Evolutionary conservation across 257 asterid genomes (phyloP).

Genomic region (Petunia secreta): DNA sequence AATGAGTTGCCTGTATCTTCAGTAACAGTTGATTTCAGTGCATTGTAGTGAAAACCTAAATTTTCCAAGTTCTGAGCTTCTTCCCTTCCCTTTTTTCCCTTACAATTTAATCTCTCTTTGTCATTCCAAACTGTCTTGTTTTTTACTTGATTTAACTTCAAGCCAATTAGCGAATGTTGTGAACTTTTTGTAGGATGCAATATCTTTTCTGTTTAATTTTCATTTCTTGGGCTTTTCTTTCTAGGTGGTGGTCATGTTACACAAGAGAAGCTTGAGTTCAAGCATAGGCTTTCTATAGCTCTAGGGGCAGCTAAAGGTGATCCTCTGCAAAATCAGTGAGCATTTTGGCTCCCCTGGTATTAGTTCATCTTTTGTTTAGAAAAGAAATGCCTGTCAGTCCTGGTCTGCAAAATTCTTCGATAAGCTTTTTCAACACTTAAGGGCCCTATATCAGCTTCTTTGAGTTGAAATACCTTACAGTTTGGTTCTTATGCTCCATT

Average conservation of each 20-base stretch:
- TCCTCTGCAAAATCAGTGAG: slow-evolving; percentile 96
- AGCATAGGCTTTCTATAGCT: slow-evolving; percentile 94
- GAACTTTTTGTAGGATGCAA: slow-evolving; percentile 4
- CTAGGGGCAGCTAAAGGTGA: slow-evolving; percentile 99
- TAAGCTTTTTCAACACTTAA: slow-evolving; percentile 30
- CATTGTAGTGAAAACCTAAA: slow-evolving; percentile 11
- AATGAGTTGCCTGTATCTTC: not conserved
- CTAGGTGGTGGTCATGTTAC: slow-evolving; percentile 86
- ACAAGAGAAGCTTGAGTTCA: slow-evolving; percentile 90
- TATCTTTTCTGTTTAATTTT: slow-evolving; percentile 19
- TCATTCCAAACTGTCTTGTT: slow-evolving; percentile 15
- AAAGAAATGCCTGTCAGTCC: slow-evolving; percentile 36
- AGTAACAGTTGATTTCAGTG: slow-evolving; percentile 8
- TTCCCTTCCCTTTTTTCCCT: slow-evolving; percentile 14
- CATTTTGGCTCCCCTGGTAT: slow-evolving; percentile 85
- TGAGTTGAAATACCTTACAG: slow-evolving; percentile 13
- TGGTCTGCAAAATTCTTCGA: slow-evolving; percentile 36
- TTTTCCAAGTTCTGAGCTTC: slow-evolving; percentile 14
- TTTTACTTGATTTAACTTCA: slow-evolving; percentile 15
- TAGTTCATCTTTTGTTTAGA: slow-evolving; percentile 52
- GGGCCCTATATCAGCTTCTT: slow-evolving; percentile 18
- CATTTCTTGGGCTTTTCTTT: slow-evolving; percentile 24
- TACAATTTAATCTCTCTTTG: not conserved
- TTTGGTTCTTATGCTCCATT: slow-evolving; percentile 25
- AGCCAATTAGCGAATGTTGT: not conserved